Evolutionary conservation across 441 rosid genomes (phyloP), one percentile per base, ranked within the genome.

Genomic region (Jatropha podagrica): DNA sequence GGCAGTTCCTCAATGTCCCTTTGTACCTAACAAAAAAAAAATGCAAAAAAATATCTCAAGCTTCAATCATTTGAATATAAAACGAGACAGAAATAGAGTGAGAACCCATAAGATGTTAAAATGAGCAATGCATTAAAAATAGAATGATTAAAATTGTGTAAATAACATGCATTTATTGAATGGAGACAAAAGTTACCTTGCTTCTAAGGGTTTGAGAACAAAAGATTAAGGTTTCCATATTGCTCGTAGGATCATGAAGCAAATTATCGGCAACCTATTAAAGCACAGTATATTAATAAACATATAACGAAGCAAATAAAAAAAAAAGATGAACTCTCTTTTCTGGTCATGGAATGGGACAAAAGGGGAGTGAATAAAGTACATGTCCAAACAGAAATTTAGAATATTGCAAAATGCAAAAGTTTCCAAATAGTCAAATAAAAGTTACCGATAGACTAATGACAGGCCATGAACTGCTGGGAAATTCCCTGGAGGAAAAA

Each of bases 131-230:
- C 23, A 8, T 20, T 15, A 48, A 55, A 62, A 46, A 37, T 56
- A 66, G 0, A 63, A 46, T 48, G 46, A 18, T 10, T 14, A 44
- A 6, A 59, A 26, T 17, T 69, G 14, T 48, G 4, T 7, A 72
- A 48, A 63, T 42, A 4, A 61, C 59, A 27, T 8, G 6, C 5
- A 41, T 14, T n/a, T 41, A 38, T 5, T 10, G 40, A 71, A 44
- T 62, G 67, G 66, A 74, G 17, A 66, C 27, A 17, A 56, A 80
- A 69, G 44, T 80, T 91, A 96, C 99, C 98, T 96, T 96, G 97
- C 98, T 91, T 86, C 99, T 83, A 75, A 96, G 99, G 26, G 99
- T 96, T 82, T 96, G 99, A 61, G 99, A 96, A 80, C 98, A 96
- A 83, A 96, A 96, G 80, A 96, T 94, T 77, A 91, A 86, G 61